A percentile compares a stretch with the other conserved stretches of the same genome.
These are phyloP conservation scores for Kockovaella imperatae DNA, from an alignment of 768 basidiomycete genomes.

Conservation along the genomic window DNA sequence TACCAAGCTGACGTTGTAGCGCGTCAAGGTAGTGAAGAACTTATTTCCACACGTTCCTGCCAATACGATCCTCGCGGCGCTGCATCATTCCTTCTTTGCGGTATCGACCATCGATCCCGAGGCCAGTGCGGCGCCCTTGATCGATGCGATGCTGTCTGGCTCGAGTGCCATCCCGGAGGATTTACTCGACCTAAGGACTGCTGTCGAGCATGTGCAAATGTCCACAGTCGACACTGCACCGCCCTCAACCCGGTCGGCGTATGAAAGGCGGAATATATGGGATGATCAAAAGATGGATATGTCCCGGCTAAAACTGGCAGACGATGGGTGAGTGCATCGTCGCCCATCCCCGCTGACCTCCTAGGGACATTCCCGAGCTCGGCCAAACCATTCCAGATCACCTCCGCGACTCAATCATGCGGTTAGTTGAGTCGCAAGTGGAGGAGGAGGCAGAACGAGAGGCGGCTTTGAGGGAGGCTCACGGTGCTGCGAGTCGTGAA, in stretches of 20 bases:
- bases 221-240: not conserved
- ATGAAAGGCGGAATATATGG: conserved; percentile 59
- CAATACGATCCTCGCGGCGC: conserved; percentile 24
- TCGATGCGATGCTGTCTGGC: conserved; percentile 46
- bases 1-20: conserved; percentile 12
- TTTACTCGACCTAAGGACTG: conserved; percentile 56
- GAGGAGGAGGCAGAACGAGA: conserved; percentile 52
- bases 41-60: conserved; percentile 37
- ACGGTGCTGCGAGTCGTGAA: not conserved
- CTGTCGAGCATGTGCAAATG: conserved; percentile 9
- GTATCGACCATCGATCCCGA: conserved; percentile 21
- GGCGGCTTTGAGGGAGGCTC: conserved; percentile 37
- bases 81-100: conserved; percentile 31
- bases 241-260: not conserved
- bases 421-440: conserved; percentile 65
- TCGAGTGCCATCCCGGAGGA: conserved; percentile 59
- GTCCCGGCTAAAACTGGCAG: conserved; percentile 54
- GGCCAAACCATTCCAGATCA: conserved; percentile 5
- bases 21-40: conserved; percentile 21
- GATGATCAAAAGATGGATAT: conserved; percentile 66
- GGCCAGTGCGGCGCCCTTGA: conserved; percentile 25
- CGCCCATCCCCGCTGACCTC: not conserved
- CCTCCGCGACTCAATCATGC: conserved; percentile 55
- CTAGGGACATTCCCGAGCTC: not conserved
- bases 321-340: conserved; percentile 47